Evolutionary conservation across 1,139 yeast genomes (phyloP), one percentile per base, ranked within the genome.

Genomic region (Debaryomyces nepalensis): DNA sequence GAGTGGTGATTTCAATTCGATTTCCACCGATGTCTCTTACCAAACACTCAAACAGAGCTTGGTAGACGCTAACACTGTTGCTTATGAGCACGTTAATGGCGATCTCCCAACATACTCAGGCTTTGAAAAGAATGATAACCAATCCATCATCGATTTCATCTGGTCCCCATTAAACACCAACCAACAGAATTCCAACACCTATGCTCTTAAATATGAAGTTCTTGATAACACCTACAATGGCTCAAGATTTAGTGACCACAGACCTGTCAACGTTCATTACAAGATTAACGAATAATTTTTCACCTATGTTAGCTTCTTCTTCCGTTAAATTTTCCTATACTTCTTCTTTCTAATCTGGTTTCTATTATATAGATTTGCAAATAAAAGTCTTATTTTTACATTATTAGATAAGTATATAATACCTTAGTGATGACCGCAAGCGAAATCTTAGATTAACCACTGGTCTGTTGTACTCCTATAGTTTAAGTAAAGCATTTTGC

Each of bases 1-100:
- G 37, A 54, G 61, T 31, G 75, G 75, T 11, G 76, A 73, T 50
- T 67, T 73, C 55, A 73, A 73, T 45, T 66, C 75, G 0, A 53
- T 57, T 12, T 45, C 61, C 4, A 43, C 49, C 8, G 74, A 68
- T 12, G 44, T 47, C 32, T 68, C 66, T 10, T 75, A 67, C 54
- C 32, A 58, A 20, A 64, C 69, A 6, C 48, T 63, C 3, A 55
- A 66, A 1, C 64, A 66, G 5, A 39, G 43, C 3, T 40, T 55
- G 47, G 48, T 47, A 5, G 68, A 61, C 42, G 45, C 66, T 10
- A 52, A 55, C 3, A 20, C 42, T 4, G 50, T 52, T 16, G 57
- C 71, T 2, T 35, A 50, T 19, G 50, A 59, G 26, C 47, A 27
- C 48, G 36, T 58, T 61, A 55, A 50, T 51, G 42, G 64, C 4